Conservation (phyloP, 371 early-diverging fungal species). For the Saksenaea vasiformis region DNA sequence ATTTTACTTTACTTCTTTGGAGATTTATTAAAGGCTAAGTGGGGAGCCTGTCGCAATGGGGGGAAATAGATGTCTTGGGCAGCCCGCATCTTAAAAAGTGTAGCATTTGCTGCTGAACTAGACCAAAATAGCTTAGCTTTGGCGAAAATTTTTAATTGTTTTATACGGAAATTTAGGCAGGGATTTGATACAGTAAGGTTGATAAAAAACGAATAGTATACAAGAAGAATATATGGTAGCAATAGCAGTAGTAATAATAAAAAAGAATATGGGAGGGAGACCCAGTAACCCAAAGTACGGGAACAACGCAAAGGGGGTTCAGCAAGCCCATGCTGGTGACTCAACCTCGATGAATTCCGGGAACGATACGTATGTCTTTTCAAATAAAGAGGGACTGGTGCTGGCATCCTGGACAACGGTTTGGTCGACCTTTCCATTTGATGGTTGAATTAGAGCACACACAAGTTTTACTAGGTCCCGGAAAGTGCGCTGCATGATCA, state of each 20-base stretch:
- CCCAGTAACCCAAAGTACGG: neutral
- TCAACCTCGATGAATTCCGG: slow-evolving; percentile 18
- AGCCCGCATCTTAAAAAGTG: too few relatives aligned
- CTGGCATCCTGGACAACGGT: slow-evolving; percentile 9
- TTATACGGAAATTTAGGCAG: too few relatives aligned
- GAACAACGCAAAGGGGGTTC: neutral
- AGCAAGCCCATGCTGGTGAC: neutral
- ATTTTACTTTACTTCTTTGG: too few relatives aligned
- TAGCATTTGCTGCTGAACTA: too few relatives aligned
- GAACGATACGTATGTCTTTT: slow-evolving; percentile 27
- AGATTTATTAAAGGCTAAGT: too few relatives aligned
- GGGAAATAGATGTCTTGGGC: too few relatives aligned
- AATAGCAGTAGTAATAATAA: too few relatives aligned
- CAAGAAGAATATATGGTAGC: neutral
- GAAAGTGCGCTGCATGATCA: neutral
- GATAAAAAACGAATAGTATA: neutral
- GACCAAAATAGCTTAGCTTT: too few relatives aligned
- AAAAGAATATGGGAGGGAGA: neutral
- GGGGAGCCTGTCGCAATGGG: too few relatives aligned
- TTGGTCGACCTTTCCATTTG: slow-evolving; percentile 7
- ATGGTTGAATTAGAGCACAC: slow-evolving; percentile 3
- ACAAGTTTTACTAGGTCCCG: slow-evolving; percentile 7
- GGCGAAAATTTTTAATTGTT: too few relatives aligned
- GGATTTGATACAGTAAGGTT: neutral
- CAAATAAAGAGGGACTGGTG: slow-evolving; percentile 17